Evolutionary conservation across 1,139 yeast genomes (phyloP).

Genomic region (Sugiyamaella japonica): DNA sequence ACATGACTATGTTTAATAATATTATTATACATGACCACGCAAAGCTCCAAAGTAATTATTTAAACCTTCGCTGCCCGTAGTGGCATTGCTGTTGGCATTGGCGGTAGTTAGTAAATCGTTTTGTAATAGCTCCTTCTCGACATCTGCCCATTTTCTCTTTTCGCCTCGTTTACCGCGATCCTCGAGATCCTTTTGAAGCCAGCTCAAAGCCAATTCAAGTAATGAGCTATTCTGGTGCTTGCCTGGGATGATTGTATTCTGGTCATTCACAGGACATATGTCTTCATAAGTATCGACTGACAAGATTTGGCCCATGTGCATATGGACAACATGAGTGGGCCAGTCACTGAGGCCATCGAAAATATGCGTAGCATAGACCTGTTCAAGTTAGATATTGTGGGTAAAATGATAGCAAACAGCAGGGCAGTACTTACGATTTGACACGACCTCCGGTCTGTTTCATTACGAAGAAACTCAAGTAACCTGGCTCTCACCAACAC

Average conservation of each 20-base stretch:
- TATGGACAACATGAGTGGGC: slow-evolving; percentile 85
- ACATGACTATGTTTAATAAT: too few relatives aligned
- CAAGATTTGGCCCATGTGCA: slow-evolving; percentile 61
- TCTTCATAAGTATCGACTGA: slow-evolving; percentile 26
- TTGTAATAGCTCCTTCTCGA: slow-evolving; percentile 28
- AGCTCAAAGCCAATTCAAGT: slow-evolving; percentile 43
- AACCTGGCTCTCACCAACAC: slow-evolving; percentile 82
- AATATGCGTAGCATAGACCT: slow-evolving; percentile 89
- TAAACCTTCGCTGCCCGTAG: slow-evolving; percentile 32
- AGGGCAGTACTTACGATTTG: slow-evolving; percentile 34
- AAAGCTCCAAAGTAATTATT: slow-evolving; percentile 36
- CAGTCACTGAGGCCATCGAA: slow-evolving; percentile 90
- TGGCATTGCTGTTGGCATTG: slow-evolving; percentile 29
- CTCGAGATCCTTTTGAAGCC: slow-evolving; percentile 45
- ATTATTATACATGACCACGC: slow-evolving; percentile 28
- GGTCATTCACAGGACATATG: slow-evolving; percentile 1
- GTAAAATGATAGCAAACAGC: neutral
- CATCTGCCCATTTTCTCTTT: slow-evolving; percentile 33
- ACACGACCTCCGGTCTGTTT: slow-evolving; percentile 68
- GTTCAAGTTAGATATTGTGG: neutral
- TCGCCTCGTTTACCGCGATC: slow-evolving; percentile 47
- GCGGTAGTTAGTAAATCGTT: slow-evolving; percentile 14
- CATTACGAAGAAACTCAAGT: slow-evolving; percentile 64
- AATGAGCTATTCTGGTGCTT: slow-evolving; percentile 38
- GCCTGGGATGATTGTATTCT: neutral